Percentiles rank a stretch among this genome's conserved stretches.
Evolutionary conservation across 768 basidiomycete genomes (phyloP).

Genomic region (Lentinula boryana): DNA sequence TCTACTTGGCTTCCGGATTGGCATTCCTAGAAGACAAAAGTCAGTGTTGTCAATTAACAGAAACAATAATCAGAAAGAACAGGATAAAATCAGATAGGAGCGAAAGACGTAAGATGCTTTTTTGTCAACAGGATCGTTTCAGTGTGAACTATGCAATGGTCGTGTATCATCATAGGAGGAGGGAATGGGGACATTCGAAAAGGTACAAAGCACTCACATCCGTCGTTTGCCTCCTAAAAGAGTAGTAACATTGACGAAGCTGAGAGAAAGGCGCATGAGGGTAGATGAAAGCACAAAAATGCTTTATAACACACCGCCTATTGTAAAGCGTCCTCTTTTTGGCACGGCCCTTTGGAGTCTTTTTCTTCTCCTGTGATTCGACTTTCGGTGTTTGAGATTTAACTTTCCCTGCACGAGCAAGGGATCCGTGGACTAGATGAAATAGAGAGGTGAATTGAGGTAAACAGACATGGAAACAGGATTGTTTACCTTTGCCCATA

Average conservation of each 20-base stretch:
- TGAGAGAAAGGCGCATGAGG: constrained; percentile 17
- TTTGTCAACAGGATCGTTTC: constrained; percentile 82
- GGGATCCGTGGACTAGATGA: constrained; percentile 88
- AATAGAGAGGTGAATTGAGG: neutral
- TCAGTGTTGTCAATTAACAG: neutral
- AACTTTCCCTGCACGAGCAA: constrained; percentile 99
- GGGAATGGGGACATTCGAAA: constrained; percentile 5
- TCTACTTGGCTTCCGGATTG: constrained; percentile 6
- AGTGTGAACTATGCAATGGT: constrained; percentile 95
- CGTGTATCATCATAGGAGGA: constrained; percentile 47
- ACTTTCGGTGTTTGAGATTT: constrained; percentile 98
- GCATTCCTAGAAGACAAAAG: neutral
- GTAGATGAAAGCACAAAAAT: neutral
- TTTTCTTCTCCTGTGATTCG: constrained; percentile 99
- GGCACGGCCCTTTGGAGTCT: constrained; percentile 93
- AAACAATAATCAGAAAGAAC: constrained; percentile 11
- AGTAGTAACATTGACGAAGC: constrained; percentile 92
- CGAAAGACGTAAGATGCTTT: constrained; percentile 94
- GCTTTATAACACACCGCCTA: constrained; percentile 58
- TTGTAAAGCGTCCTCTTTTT: constrained; percentile 93
- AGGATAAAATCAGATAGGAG: constrained; percentile 86
- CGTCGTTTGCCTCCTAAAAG: constrained; percentile 89
- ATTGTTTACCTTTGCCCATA: constrained; percentile 63
- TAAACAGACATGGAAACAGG: neutral
- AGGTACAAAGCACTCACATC: constrained; percentile 64